A percentile compares a stretch with the other conserved stretches of the same genome.
Conservation (phyloP, 805 yeast genomes). For the Ogataea ganodermae region DNA sequence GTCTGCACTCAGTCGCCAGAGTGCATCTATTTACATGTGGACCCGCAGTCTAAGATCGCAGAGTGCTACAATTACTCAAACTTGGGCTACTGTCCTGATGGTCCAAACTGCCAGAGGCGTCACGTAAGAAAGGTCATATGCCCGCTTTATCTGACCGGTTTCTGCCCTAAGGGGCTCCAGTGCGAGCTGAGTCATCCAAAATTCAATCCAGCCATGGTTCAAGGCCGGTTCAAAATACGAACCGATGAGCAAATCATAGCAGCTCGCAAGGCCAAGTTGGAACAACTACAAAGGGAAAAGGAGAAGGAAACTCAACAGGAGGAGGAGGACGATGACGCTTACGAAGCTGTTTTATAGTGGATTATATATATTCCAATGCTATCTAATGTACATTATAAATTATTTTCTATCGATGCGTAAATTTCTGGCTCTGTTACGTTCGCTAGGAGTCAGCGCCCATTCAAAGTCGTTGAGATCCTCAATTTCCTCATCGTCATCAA, state of each 20-base stretch:
- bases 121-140: slow-evolving; percentile 79
- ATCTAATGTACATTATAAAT: slow-evolving; percentile 7
- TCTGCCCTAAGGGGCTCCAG: slow-evolving; percentile 85
- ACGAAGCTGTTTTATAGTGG: slow-evolving; percentile 11
- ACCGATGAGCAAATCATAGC: slow-evolving; percentile 42
- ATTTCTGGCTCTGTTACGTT: slow-evolving; percentile 62
- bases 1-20: slow-evolving; percentile 92
- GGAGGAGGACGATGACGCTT: slow-evolving; percentile 9
- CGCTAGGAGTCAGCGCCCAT: slow-evolving; percentile 81
- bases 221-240: slow-evolving; percentile 46
- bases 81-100: slow-evolving; percentile 88
- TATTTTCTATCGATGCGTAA: slow-evolving; percentile 48
- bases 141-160: slow-evolving; percentile 81
- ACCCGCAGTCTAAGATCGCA: slow-evolving; percentile 86
- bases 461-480: slow-evolving; percentile 36
- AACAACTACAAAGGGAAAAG: slow-evolving; percentile 23
- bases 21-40: slow-evolving; percentile 89
- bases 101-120: slow-evolving; percentile 80
- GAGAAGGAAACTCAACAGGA: slow-evolving; percentile 17
- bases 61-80: slow-evolving; percentile 78
- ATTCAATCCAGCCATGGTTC: slow-evolving; percentile 50
- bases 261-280: slow-evolving; percentile 29
- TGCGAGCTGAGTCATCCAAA: slow-evolving; percentile 85
- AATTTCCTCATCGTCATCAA: slow-evolving; percentile 63
- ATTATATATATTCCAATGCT: slow-evolving; percentile 1